These are phyloP conservation scores for Haematococcus lacustris DNA, from an alignment of 139 green algal species.

Conservation along the genomic window DNA sequence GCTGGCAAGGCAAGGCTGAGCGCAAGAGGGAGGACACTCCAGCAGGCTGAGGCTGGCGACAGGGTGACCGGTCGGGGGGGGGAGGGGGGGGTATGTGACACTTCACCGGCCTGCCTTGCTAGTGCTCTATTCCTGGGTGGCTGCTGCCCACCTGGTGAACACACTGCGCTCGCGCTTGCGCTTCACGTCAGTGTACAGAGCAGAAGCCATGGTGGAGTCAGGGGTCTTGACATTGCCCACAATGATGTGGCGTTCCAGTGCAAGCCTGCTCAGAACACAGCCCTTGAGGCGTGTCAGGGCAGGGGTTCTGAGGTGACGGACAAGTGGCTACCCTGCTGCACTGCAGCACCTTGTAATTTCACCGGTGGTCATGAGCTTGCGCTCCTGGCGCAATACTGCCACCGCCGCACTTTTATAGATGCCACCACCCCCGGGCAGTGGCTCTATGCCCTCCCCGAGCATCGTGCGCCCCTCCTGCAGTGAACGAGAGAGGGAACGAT, in stretches of 20 bases:
- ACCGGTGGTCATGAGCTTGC: slow-evolving; percentile 72
- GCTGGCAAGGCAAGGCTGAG: too few species aligned
- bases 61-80: too few species aligned
- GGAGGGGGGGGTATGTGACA: too few species aligned
- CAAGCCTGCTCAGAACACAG: slow-evolving; percentile 19
- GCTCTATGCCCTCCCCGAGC: slow-evolving; percentile 9
- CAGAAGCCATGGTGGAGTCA: slow-evolving; percentile 80
- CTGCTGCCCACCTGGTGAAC: slow-evolving; percentile 26
- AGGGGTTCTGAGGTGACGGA: too few species aligned
- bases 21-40: too few species aligned
- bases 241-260: slow-evolving; percentile 56
- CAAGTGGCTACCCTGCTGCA: neutral
- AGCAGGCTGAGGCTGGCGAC: too few species aligned
- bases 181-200: slow-evolving; percentile 83
- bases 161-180: slow-evolving; percentile 50
- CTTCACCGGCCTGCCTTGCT: neutral
- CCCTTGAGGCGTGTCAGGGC: neutral
- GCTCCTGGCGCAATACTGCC: slow-evolving; percentile 53
- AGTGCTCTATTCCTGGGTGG: too few species aligned
- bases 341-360: slow-evolving; percentile 33
- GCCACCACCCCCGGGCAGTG: slow-evolving; percentile 39
- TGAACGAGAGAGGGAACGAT: too few species aligned
- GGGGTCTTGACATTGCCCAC: slow-evolving; percentile 71
- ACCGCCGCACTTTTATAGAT: slow-evolving; percentile 78
- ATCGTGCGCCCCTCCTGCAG: too few species aligned